phyloP scores from a whole-genome alignment of 2,329 filamentous ascomycete genomes.

The Ilyonectria sp. region DNA sequence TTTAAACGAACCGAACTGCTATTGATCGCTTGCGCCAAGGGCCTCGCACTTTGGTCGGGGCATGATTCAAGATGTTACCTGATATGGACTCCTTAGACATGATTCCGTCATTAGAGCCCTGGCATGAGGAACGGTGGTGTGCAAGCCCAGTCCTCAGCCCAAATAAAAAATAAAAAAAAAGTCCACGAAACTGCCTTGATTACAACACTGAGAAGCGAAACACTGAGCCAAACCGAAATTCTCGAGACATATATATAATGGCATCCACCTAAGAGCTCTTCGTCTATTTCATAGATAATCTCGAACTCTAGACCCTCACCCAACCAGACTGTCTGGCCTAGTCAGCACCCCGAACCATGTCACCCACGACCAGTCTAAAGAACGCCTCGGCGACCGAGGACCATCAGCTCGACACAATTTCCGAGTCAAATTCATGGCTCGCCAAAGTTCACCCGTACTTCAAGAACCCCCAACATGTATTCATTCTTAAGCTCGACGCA shows the following conservation, averaged over 20 bases:
- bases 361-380: constrained; percentile 31
- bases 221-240: not conserved
- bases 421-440: constrained; percentile 47
- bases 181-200: not conserved
- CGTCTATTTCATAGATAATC: not conserved
- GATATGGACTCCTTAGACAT: constrained; percentile 1
- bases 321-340: not conserved
- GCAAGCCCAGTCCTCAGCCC: too few relatives aligned
- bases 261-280: not conserved
- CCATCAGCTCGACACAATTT: not conserved
- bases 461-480: constrained; percentile 45
- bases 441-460: constrained; percentile 51
- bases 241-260: constrained; percentile 12
- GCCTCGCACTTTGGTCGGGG: constrained; percentile 5
- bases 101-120: constrained; percentile 34
- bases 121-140: not conserved
- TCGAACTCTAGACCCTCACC: not conserved
- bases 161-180: not conserved
- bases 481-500: constrained; percentile 50
- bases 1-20: not conserved
- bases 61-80: constrained; percentile 15
- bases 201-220: not conserved
- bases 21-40: not conserved
- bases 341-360: constrained; percentile 23
- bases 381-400: not conserved